These are phyloP conservation scores for Salmacisia buchloeana DNA, from an alignment of 1,284 basidiomycete genomes.

Conservation along the genomic window DNA sequence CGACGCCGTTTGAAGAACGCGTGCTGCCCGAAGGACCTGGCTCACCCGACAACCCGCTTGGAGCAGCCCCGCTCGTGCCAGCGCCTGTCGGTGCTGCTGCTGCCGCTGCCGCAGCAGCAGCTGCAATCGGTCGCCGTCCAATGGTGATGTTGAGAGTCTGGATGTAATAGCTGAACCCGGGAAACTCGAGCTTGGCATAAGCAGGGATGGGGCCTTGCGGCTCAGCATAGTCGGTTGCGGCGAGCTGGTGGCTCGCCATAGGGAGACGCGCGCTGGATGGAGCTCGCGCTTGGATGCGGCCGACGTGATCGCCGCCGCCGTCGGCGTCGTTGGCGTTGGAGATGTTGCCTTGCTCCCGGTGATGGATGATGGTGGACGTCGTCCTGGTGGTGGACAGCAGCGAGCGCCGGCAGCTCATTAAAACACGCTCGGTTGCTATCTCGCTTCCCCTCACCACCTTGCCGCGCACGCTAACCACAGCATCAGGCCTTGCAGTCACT, in stretches of 20 bases:
- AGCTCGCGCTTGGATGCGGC: background rate
- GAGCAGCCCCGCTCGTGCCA: no score
- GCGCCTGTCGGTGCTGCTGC: background rate
- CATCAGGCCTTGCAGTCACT: no score
- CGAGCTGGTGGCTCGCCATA: background rate
- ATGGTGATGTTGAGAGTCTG: conserved; percentile 72
- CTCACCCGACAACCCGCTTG: no score
- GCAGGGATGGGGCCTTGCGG: conserved; percentile 62
- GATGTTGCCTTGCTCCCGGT: background rate
- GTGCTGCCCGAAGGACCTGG: background rate
- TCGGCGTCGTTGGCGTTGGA: background rate
- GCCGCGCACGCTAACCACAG: no score
- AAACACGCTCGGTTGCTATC: no score
- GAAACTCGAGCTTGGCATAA: conserved; percentile 88
- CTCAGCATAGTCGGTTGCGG: background rate
- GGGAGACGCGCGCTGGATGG: background rate
- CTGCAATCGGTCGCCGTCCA: conserved; percentile 55
- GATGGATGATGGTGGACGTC: background rate
- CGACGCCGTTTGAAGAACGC: background rate
- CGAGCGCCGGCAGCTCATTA: background rate
- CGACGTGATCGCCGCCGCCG: background rate
- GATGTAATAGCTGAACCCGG: conserved; percentile 78
- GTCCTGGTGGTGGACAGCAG: background rate
- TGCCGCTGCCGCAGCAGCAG: conserved; percentile 6
- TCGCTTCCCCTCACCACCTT: no score